These are phyloP conservation scores for Fraxinus latifolia DNA, from an alignment of 305 asterid genomes.

Conservation along the genomic window DNA sequence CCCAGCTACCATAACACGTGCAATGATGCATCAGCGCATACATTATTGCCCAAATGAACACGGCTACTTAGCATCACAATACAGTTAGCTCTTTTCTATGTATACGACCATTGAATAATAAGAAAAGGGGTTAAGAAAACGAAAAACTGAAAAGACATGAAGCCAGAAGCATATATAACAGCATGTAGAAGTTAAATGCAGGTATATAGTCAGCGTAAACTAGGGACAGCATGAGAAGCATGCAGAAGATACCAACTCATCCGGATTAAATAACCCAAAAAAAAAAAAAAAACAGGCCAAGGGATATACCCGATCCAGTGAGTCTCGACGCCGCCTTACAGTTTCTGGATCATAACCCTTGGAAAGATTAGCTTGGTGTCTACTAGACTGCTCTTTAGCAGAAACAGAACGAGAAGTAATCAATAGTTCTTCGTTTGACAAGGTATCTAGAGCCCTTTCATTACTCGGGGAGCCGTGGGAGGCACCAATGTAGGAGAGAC, in stretches of 20 bases:
- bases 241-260: not conserved
- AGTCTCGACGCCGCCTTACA: conserved; percentile 75
- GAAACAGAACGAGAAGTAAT: conserved; percentile 43
- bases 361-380: conserved; percentile 42
- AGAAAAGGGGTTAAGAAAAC: not conserved
- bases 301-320: conserved; percentile 66
- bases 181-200: not conserved
- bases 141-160: not conserved
- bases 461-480: conserved; percentile 50
- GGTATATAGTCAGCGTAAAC: conserved; percentile 10
- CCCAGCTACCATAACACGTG: not conserved
- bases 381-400: conserved; percentile 44
- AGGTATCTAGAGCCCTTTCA: conserved; percentile 44
- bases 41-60: not conserved
- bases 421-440: conserved; percentile 40
- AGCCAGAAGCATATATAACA: not conserved
- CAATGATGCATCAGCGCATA: not conserved
- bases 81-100: not conserved
- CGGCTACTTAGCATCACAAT: not conserved
- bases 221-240: conserved; percentile 15
- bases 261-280: not conserved
- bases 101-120: not conserved
- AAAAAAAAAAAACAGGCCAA: conserved; percentile 8
- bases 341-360: conserved; percentile 73
- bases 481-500: conserved; percentile 56